phyloP scores from a whole-genome alignment of 345 rosid genomes.

The Ricinus communis region DNA sequence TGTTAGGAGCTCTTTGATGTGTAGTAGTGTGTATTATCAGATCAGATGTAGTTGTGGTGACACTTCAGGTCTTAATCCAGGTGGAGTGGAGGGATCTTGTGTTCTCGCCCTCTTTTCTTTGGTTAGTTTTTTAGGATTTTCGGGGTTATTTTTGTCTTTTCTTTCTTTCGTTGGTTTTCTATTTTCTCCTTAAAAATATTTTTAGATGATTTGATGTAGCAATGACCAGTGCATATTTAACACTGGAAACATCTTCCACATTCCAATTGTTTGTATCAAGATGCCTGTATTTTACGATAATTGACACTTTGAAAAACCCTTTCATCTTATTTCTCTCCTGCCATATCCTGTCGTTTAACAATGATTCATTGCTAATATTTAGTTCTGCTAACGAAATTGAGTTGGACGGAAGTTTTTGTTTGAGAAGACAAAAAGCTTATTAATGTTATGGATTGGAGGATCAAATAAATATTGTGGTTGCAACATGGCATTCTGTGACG shows the following conservation, averaged over 20 bases:
- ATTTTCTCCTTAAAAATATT: no score
- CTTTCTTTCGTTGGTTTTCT: no score
- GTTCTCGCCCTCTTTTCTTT: conserved; percentile 1
- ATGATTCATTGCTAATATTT: background rate
- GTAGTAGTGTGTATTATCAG: conserved; percentile 36
- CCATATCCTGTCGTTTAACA: background rate
- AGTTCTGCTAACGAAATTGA: no score
- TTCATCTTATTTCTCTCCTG: no score
- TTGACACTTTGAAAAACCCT: conserved; percentile 7
- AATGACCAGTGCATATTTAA: conserved; percentile 22
- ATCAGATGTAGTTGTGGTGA: conserved; percentile 29
- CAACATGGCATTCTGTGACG: no score
- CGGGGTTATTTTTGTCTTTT: background rate
- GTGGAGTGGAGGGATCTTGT: conserved; percentile 21
- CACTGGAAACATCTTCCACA: conserved; percentile 25
- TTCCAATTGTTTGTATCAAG: conserved; percentile 34
- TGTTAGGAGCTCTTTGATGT: conserved; percentile 37
- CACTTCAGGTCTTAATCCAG: conserved; percentile 14
- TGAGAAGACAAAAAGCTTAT: no score
- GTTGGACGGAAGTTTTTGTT: no score
- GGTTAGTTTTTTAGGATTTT: conserved; percentile 29
- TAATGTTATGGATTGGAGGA: no score
- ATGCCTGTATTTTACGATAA: conserved; percentile 19
- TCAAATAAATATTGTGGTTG: no score
- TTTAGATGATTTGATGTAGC: conserved; percentile 35